Percentiles rank a stretch among this genome's conserved stretches.
Conservation (phyloP, 441 rosid species). For the Gossypium lobatum region DNA sequence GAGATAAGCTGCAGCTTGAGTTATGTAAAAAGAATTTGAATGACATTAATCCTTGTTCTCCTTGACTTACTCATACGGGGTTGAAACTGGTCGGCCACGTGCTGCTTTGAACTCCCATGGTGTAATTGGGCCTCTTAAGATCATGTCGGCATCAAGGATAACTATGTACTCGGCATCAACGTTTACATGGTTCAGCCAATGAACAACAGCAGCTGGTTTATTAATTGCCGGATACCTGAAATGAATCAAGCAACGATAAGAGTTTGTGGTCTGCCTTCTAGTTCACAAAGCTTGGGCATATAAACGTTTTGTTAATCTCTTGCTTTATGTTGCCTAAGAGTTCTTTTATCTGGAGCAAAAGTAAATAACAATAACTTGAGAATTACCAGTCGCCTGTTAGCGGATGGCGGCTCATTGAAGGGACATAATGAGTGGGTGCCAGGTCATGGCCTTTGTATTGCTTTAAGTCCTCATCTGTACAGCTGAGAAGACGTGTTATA, state of each 20-base stretch:
- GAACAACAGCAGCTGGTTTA: constrained; percentile 96
- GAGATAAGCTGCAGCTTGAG: constrained; percentile 6
- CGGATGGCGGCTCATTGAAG: constrained; percentile 98
- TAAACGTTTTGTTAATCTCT: neutral
- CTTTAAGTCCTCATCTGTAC: constrained; percentile 81
- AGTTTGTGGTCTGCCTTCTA: neutral
- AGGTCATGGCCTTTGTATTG: constrained; percentile 78
- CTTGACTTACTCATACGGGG: constrained; percentile 84
- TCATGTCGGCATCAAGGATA: constrained; percentile 98
- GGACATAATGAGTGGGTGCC: constrained; percentile 96
- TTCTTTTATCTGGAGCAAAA: neutral
- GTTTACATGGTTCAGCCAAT: constrained; percentile 92
- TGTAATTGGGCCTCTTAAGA: constrained; percentile 90
- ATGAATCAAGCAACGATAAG: constrained; percentile 10
- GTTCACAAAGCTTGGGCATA: neutral
- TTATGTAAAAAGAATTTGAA: neutral
- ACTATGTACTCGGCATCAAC: constrained; percentile 86
- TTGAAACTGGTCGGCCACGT: constrained; percentile 92
- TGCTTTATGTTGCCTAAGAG: neutral
- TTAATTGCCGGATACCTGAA: constrained; percentile 98
- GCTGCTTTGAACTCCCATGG: constrained; percentile 97
- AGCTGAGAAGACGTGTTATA: constrained; percentile 92
- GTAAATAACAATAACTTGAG: neutral
- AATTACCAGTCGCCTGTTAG: constrained; percentile 93
- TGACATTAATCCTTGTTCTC: neutral